Conservation (phyloP, 345 rosid species). For the Viola odorata region DNA sequence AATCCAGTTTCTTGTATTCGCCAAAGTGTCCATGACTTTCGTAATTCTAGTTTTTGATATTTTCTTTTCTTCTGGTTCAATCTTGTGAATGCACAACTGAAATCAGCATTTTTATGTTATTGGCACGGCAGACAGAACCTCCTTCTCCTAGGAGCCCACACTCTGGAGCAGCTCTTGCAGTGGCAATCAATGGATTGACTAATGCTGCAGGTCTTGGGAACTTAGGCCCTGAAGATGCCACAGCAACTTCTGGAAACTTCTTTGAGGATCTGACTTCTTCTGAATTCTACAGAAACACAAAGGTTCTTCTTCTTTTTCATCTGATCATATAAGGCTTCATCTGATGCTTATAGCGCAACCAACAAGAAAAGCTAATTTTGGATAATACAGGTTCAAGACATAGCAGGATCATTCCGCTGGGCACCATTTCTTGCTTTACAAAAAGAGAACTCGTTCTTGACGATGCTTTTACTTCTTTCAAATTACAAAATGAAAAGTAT, state of each 20-base stretch:
- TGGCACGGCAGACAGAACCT: slow-evolving; percentile 71
- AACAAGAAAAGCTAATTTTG: slow-evolving; percentile 6
- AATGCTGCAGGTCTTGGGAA: slow-evolving; percentile 35
- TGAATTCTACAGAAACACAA: slow-evolving; percentile 68
- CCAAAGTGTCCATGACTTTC: too few species aligned
- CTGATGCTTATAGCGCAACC: background rate
- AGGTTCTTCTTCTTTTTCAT: slow-evolving; percentile 36
- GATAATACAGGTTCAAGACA: slow-evolving; percentile 74
- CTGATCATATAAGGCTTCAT: background rate
- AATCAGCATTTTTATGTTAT: background rate
- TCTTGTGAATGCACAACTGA: background rate
- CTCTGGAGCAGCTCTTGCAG: slow-evolving; percentile 47
- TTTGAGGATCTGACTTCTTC: slow-evolving; percentile 82
- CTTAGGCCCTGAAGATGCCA: slow-evolving; percentile 68
- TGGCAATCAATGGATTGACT: slow-evolving; percentile 45
- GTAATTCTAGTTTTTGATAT: background rate
- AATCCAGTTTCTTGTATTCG: too few species aligned
- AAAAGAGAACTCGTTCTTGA: slow-evolving; percentile 79
- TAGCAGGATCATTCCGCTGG: slow-evolving; percentile 96
- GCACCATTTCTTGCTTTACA: slow-evolving; percentile 98
- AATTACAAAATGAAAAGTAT: slow-evolving; percentile 98
- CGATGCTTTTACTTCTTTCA: slow-evolving; percentile 89
- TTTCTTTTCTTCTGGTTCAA: slow-evolving; percentile 1
- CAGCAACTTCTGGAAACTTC: slow-evolving; percentile 80
- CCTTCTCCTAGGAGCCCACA: slow-evolving; percentile 72